Evolutionary conservation across 2,329 filamentous ascomycete genomes (phyloP).

Genomic region (Stagonosporopsis cucurbitacearum): DNA sequence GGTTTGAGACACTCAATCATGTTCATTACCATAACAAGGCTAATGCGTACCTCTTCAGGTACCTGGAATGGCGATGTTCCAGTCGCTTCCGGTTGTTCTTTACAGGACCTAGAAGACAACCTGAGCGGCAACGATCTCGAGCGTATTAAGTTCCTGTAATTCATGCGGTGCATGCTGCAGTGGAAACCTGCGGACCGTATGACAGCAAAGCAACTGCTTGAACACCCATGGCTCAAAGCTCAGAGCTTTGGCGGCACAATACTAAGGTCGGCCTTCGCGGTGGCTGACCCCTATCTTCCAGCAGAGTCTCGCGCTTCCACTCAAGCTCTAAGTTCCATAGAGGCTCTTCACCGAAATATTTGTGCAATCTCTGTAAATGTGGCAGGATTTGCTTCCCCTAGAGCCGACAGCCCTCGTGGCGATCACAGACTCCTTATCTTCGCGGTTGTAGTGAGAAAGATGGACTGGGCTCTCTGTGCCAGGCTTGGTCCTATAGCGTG

Average conservation of each 20-base stretch:
- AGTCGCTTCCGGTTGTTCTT: conserved; percentile 17
- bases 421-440: background rate
- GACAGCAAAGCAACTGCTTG: conserved; percentile 25
- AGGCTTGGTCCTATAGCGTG: background rate
- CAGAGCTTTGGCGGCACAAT: background rate
- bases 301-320: no score
- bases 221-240: conserved; percentile 22
- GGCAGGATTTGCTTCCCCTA: background rate
- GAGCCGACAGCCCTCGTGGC: background rate
- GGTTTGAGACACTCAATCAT: conserved; percentile 16
- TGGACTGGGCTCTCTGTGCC: background rate
- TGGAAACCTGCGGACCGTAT: conserved; percentile 45
- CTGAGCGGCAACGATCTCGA: conserved; percentile 31
- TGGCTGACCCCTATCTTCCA: conserved; percentile 7
- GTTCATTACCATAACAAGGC: background rate
- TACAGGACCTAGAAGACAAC: conserved; percentile 24
- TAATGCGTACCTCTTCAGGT: conserved; percentile 10
- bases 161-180: conserved; percentile 46
- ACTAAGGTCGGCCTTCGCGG: background rate
- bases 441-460: background rate
- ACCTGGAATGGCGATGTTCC: conserved; percentile 25
- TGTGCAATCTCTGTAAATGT: background rate
- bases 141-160: conserved; percentile 38
- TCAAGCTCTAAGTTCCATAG: no score
- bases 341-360: background rate